phyloP scores from a whole-genome alignment of 2,329 filamentous ascomycete species.

The Xylariaceae sp. region DNA sequence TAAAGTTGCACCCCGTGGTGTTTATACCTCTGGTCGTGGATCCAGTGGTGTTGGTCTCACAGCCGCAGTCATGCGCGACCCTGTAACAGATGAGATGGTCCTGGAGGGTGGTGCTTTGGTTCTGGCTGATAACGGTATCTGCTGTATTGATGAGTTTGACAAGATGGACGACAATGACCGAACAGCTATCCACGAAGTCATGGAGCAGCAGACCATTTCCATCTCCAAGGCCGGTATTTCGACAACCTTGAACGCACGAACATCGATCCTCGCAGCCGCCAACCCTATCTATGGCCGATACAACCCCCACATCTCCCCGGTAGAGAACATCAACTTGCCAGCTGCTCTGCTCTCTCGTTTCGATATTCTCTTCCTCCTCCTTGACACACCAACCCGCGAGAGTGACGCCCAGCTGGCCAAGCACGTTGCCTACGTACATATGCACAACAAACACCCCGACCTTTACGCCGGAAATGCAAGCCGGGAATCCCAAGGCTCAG shows the following conservation, averaged over 20 bases:
- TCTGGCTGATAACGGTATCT: constrained; percentile 76
- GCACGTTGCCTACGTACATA: constrained; percentile 95
- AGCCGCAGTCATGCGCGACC: constrained; percentile 77
- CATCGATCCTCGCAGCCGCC: constrained; percentile 89
- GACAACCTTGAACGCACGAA: constrained; percentile 85
- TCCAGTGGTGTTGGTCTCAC: constrained; percentile 79
- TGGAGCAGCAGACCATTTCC: constrained; percentile 83
- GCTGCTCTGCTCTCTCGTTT: constrained; percentile 95
- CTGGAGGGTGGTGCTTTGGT: constrained; percentile 76
- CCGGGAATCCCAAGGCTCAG: constrained; percentile 26
- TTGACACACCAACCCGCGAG: constrained; percentile 88
- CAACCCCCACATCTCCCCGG: constrained; percentile 93
- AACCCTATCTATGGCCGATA: constrained; percentile 98
- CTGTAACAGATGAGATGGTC: constrained; percentile 79
- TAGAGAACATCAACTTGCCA: constrained; percentile 99
- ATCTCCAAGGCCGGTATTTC: constrained; percentile 71
- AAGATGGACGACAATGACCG: constrained; percentile 84
- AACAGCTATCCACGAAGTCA: constrained; percentile 80
- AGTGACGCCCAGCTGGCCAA: constrained; percentile 87
- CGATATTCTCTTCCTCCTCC: constrained; percentile 91
- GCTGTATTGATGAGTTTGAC: constrained; percentile 83
- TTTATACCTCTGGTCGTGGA: constrained; percentile 76
- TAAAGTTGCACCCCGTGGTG: constrained; percentile 90
- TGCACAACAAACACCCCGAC: constrained; percentile 90
- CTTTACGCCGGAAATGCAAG: constrained; percentile 44